A percentile compares a stretch with the other conserved stretches of the same genome.
phyloP scores from a whole-genome alignment of 2,329 filamentous ascomycete species.

The Zymoseptoria ardabiliae region DNA sequence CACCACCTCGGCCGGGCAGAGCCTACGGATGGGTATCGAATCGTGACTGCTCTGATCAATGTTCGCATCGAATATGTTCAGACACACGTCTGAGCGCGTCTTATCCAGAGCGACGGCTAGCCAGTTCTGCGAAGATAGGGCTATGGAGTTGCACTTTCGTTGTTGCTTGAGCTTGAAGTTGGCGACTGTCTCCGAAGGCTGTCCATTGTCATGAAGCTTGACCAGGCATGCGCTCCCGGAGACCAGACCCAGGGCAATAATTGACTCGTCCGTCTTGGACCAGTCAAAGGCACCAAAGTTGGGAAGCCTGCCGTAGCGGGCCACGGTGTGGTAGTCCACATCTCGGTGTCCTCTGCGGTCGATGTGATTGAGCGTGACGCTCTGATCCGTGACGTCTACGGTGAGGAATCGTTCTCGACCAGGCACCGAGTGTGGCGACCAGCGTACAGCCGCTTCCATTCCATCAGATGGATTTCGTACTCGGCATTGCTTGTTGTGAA shows the following conservation, averaged over 20 bases:
- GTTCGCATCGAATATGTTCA: slow-evolving; percentile 76
- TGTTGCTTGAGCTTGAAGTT: slow-evolving; percentile 69
- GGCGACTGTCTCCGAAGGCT: slow-evolving; percentile 36
- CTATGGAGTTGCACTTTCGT: slow-evolving; percentile 71
- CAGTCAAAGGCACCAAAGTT: slow-evolving; percentile 60
- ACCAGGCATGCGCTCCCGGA: slow-evolving; percentile 70
- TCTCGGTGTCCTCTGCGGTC: slow-evolving; percentile 29
- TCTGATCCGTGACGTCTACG: slow-evolving; percentile 53
- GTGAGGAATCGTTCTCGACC: slow-evolving; percentile 51
- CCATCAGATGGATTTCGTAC: neutral
- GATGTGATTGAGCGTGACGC: slow-evolving; percentile 52
- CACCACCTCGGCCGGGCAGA: slow-evolving; percentile 60
- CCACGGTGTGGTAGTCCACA: slow-evolving; percentile 47
- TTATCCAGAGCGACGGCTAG: slow-evolving; percentile 73
- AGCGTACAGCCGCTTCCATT: slow-evolving; percentile 49
- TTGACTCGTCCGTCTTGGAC: slow-evolving; percentile 54
- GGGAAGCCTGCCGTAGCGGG: slow-evolving; percentile 44
- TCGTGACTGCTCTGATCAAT: slow-evolving; percentile 45
- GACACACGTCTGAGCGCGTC: slow-evolving; percentile 71
- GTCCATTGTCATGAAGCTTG: slow-evolving; percentile 58
- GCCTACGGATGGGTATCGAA: slow-evolving; percentile 46
- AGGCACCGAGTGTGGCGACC: slow-evolving; percentile 52
- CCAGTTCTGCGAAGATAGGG: slow-evolving; percentile 64
- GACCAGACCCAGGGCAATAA: slow-evolving; percentile 68
- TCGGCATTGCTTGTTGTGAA: neutral